phyloP scores from a whole-genome alignment of 192 early-diverging fungal genomes.

The Rhizophlyctis rosea region DNA sequence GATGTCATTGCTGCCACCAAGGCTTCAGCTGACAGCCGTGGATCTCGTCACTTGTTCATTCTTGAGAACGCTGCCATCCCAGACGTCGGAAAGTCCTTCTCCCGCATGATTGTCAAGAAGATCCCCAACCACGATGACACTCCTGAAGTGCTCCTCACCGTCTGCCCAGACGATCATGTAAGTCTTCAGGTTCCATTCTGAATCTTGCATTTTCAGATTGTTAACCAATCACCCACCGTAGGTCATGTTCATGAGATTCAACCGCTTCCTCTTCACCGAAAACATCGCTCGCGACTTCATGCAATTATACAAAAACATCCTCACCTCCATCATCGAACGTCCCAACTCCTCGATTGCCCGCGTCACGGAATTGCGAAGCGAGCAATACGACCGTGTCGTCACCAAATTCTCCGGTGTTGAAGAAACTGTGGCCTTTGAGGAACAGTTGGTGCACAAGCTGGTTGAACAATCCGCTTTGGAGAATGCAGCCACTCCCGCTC shows the following conservation, averaged over 20 bases:
- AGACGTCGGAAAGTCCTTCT: constrained; percentile 1
- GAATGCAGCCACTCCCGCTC: not conserved
- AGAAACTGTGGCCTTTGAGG: not conserved
- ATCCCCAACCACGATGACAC: constrained; percentile 14
- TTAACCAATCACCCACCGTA: no score
- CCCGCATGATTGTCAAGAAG: no score
- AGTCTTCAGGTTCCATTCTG: no score
- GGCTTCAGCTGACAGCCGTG: not conserved
- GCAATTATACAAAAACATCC: not conserved
- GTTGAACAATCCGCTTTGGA: not conserved
- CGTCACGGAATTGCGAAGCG: not conserved
- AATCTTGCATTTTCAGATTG: no score
- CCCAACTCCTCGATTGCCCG: not conserved
- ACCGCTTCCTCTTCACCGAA: constrained; percentile 14
- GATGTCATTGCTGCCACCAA: not conserved
- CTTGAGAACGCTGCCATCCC: not conserved
- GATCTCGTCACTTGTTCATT: constrained; percentile 5
- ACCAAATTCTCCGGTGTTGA: not conserved
- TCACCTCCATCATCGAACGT: not conserved
- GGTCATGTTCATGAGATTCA: constrained; percentile 10
- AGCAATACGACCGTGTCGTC: not conserved
- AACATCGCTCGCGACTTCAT: constrained; percentile 5
- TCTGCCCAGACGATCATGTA: not conserved
- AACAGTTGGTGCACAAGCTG: constrained; percentile 4
- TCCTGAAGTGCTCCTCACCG: constrained; percentile 5